These are phyloP conservation scores for Jatropha curcas DNA, from an alignment of 345 rosid species.

Conservation along the genomic window DNA sequence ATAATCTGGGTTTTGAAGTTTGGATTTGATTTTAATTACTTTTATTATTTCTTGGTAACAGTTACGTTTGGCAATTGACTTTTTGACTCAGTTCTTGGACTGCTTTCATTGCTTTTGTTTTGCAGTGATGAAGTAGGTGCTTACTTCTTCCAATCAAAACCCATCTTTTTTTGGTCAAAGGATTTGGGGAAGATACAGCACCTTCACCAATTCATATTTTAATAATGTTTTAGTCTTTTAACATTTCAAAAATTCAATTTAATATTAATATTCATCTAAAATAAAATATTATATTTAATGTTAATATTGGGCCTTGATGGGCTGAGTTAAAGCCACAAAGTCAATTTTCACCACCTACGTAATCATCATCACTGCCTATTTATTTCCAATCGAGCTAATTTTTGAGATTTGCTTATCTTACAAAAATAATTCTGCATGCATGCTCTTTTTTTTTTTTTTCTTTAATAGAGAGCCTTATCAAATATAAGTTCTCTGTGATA, in stretches of 20 bases:
- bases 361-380: too few species aligned
- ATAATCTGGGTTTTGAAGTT: conserved; percentile 2
- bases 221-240: background rate
- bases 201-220: background rate
- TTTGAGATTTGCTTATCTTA: too few species aligned
- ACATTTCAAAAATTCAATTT: background rate
- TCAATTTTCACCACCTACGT: too few species aligned
- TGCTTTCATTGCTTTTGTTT: background rate
- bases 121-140: background rate
- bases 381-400: too few species aligned
- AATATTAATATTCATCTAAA: too few species aligned
- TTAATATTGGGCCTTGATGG: background rate
- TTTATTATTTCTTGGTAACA: background rate
- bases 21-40: background rate
- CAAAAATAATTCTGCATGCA: too few species aligned
- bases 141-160: conserved; percentile 7
- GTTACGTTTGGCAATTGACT: conserved; percentile 2
- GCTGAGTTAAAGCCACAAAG: background rate
- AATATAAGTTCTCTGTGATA: too few species aligned
- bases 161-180: conserved; percentile 7
- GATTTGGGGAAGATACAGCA: background rate
- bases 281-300: too few species aligned
- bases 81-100: conserved; percentile 9
- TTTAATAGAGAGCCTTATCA: too few species aligned
- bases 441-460: too few species aligned